phyloP scores from a whole-genome alignment of 2,329 filamentous ascomycete genomes.

The Atkinsonella texensis region DNA sequence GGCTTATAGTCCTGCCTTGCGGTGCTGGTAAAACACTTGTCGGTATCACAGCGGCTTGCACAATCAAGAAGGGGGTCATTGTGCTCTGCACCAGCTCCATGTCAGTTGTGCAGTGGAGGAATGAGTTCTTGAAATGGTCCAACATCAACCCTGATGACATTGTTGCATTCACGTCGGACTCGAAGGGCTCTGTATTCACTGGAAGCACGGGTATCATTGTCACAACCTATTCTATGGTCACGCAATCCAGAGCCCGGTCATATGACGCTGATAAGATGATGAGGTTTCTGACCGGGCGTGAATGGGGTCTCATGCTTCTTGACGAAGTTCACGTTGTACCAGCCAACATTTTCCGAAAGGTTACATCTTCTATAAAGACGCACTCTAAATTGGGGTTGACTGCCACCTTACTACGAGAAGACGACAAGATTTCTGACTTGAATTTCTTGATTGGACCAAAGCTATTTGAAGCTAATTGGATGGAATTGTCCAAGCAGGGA shows the following conservation, averaged over 20 bases:
- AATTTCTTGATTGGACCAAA: constrained; percentile 98
- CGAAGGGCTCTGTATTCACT: constrained; percentile 67
- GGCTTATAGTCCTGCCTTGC: constrained; percentile 93
- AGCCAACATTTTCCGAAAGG: constrained; percentile 89
- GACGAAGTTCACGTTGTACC: constrained; percentile 98
- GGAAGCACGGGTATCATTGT: constrained; percentile 93
- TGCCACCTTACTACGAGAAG: constrained; percentile 85
- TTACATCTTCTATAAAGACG: constrained; percentile 84
- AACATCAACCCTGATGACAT: constrained; percentile 90
- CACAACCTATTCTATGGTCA: constrained; percentile 99
- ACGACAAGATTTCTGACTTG: constrained; percentile 94
- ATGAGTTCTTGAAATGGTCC: constrained; percentile 96
- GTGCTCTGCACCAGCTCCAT: constrained; percentile 95
- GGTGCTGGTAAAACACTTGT: constrained; percentile 95
- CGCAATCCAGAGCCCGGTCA: constrained; percentile 72
- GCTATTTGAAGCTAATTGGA: constrained; percentile 97
- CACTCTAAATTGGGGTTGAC: constrained; percentile 93
- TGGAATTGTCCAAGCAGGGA: constrained; percentile 92
- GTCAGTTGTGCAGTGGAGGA: constrained; percentile 94
- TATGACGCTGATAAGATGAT: constrained; percentile 97
- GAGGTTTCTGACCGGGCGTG: constrained; percentile 76
- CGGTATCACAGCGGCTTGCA: constrained; percentile 95
- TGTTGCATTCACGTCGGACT: constrained; percentile 87
- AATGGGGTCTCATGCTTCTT: constrained; percentile 95
- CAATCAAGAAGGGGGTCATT: constrained; percentile 92